Percentiles rank a stretch among this genome's conserved stretches.
Evolutionary conservation across 2,329 filamentous ascomycete genomes (phyloP).

Genomic region (Paradendryphiella salina): DNA sequence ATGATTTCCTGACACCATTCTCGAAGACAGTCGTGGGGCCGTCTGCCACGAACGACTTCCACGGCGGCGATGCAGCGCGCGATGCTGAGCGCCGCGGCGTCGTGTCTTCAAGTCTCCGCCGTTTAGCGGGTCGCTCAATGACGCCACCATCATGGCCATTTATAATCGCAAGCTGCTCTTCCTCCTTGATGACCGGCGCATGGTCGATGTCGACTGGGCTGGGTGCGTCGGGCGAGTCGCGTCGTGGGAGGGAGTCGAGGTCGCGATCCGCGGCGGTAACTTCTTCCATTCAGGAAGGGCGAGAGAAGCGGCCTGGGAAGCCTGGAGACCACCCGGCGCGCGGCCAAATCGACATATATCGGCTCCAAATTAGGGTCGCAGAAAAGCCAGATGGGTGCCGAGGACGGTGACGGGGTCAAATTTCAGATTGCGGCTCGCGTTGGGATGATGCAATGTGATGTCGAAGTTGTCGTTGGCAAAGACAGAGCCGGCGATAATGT

Average conservation of each 20-base stretch:
- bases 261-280: conserved; percentile 39
- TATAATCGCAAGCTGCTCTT: conserved; percentile 21
- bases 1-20: conserved; percentile 64
- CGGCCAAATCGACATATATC: conserved; percentile 37
- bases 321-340: conserved; percentile 40
- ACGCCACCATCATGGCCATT: conserved; percentile 30
- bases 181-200: conserved; percentile 37
- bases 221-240: conserved; percentile 27
- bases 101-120: conserved; percentile 58
- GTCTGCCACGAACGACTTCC: conserved; percentile 83
- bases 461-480: conserved; percentile 27
- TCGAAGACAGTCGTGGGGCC: conserved; percentile 83
- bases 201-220: conserved; percentile 24
- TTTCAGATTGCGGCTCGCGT: conserved; percentile 31
- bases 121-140: conserved; percentile 57
- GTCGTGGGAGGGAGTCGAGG: conserved; percentile 32
- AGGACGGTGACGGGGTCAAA: conserved; percentile 38
- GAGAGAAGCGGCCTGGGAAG: conserved; percentile 33
- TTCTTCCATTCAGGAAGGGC: conserved; percentile 39
- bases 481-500: conserved; percentile 19
- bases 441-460: conserved; percentile 38
- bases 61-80: conserved; percentile 76
- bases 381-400: conserved; percentile 20
- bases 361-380: conserved; percentile 29
- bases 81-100: conserved; percentile 43